A percentile compares a stretch with the other conserved stretches of the same genome.
phyloP scores from a whole-genome alignment of 768 basidiomycete genomes.

The Lactarius hatsudake region DNA sequence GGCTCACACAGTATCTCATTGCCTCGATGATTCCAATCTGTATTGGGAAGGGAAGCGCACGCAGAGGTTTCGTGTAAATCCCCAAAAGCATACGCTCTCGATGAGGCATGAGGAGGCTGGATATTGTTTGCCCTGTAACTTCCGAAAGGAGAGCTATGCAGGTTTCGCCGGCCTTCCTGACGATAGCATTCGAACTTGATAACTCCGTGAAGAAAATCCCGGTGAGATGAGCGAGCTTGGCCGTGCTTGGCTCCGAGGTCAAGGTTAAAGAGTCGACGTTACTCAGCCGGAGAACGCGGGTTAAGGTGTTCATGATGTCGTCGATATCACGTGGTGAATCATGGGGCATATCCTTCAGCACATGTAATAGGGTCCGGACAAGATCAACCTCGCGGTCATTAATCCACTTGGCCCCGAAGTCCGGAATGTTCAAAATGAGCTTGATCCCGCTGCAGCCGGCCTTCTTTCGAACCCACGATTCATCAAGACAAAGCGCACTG shows the following conservation, averaged over 20 bases:
- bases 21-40: conserved; percentile 99
- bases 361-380: conserved; percentile 83
- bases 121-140: conserved; percentile 63
- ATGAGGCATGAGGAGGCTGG: conserved; percentile 79
- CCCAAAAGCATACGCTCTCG: conserved; percentile 84
- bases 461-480: conserved; percentile 84
- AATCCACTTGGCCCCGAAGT: conserved; percentile 75
- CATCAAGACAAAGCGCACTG: conserved; percentile 84
- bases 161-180: conserved; percentile 79
- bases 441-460: conserved; percentile 87
- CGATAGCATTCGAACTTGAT: conserved; percentile 79
- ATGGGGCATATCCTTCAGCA: conserved; percentile 90
- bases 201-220: conserved; percentile 88
- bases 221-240: conserved; percentile 62
- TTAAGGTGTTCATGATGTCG: conserved; percentile 75
- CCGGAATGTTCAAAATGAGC: conserved; percentile 69
- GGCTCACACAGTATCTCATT: conserved; percentile 86
- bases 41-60: conserved; percentile 90
- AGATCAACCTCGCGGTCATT: conserved; percentile 87
- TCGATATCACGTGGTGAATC: conserved; percentile 83
- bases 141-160: conserved; percentile 78
- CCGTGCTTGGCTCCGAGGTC: conserved; percentile 41
- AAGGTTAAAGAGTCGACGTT: conserved; percentile 46
- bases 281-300: conserved; percentile 60
- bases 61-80: conserved; percentile 94